Conservation (phyloP, 495 filamentous ascomycete genomes). For the Ramalina intermedia region DNA sequence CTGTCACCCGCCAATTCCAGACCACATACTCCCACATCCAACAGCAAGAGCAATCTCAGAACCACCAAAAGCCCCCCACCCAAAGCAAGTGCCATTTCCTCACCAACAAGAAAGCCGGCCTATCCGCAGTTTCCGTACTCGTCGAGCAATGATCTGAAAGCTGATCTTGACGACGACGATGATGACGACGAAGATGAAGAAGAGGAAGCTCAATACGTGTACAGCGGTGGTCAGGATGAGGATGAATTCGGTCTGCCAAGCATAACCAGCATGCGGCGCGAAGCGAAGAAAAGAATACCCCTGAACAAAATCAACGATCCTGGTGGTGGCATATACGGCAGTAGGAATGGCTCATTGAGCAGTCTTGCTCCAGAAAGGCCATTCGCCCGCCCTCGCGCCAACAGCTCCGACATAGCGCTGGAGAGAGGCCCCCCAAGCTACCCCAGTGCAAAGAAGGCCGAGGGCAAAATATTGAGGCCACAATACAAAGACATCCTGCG, state of each 20-base stretch:
- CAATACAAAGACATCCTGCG: conserved; percentile 94
- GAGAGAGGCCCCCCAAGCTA: conserved; percentile 80
- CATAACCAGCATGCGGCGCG: conserved; percentile 71
- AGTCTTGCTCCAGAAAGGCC: conserved; percentile 19
- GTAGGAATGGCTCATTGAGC: conserved; percentile 18
- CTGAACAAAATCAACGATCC: conserved; percentile 33
- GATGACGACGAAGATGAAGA: conserved; percentile 41
- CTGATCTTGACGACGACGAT: conserved; percentile 27
- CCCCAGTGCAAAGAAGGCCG: conserved; percentile 70
- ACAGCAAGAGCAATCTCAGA: conserved; percentile 24
- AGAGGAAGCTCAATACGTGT: conserved; percentile 52
- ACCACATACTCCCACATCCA: conserved; percentile 47
- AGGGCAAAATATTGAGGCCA: conserved; percentile 88
- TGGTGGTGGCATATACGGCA: conserved; percentile 19
- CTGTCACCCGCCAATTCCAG: conserved; percentile 35
- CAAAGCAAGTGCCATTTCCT: conserved; percentile 36
- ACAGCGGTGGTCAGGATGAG: conserved; percentile 63
- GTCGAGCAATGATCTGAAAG: conserved; percentile 62
- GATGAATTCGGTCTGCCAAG: conserved; percentile 92
- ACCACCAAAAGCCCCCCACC: conserved; percentile 36
- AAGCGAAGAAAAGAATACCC: conserved; percentile 38
- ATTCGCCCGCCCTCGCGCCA: conserved; percentile 36
- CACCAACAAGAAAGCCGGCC: conserved; percentile 45
- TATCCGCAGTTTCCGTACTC: conserved; percentile 66
- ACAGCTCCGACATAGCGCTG: conserved; percentile 83